Base-by-base conservation (phyloP, 106 monocot species). In the Dendrobium huoshanense region DNA sequence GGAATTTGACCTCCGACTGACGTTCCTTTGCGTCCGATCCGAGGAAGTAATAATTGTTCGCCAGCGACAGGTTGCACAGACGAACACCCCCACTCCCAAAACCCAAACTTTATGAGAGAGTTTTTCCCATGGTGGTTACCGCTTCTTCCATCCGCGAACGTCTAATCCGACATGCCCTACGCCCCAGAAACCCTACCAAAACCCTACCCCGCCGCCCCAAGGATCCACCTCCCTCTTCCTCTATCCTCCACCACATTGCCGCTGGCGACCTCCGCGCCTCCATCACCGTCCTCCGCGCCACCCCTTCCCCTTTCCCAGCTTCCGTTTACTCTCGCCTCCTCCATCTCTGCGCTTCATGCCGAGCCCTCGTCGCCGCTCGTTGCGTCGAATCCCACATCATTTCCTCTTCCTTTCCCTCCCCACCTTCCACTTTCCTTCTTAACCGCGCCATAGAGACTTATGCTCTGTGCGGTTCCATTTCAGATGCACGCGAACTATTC, bases 391-490 rank as follows among this genome's bases (percentile, higher is more conserved):
- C 87, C 48, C 87, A 89, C 81, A 51, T 93, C 55, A 41, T 87
- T 17, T 42, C 77, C 76, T 80, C 82, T 77, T 70, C 75, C 43
- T 58, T 83, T 48, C 37, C 80, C 54, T 81, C 86, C 67, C 77
- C 79, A 20, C 88, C 88, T 24, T 73, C 94, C 31, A 82, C 80
- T 56, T 96, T 94, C 84, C 87, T 94, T 77, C 83, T 90, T 67
- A 96, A 96, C 85, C 90, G 90, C 75, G 77, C 85, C 74, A 90
- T 96, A 79, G 88, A 94, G 67, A 45, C 90, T 4, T 88, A 85
- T 41, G 84, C 85, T 1, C 67, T 68, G 17, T 85, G 88, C 41
- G 87, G 85, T 67, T 51, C 79, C 74, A 45, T 92, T 1, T 2
- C 59, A 9, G 87, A 90, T 27, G 91, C 92, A 5, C 91, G 83